A percentile compares a stretch with the other conserved stretches of the same genome.
Conservation (phyloP, 306 rosid genomes). For the Notholithocarpus densiflorus region DNA sequence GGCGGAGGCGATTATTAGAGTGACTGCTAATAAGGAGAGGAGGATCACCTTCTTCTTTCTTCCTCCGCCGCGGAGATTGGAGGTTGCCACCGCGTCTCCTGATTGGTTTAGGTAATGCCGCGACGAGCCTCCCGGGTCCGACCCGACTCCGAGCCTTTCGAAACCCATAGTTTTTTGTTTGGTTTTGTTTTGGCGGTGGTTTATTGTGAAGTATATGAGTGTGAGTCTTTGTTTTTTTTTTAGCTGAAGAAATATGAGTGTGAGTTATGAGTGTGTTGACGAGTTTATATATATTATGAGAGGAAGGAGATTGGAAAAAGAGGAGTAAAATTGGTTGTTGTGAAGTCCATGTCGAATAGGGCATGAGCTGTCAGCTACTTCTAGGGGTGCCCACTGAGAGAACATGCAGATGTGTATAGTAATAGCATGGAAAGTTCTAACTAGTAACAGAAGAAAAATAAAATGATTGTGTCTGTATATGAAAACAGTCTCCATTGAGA, state of each 20-base stretch:
- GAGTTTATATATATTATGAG: slow-evolving; percentile 1
- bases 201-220: no score
- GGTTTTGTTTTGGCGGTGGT: no score
- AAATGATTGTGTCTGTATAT: no score
- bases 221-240: background rate
- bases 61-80: background rate
- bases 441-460: no score
- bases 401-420: no score
- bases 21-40: slow-evolving; percentile 39
- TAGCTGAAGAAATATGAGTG: no score
- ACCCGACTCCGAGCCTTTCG: slow-evolving; percentile 36
- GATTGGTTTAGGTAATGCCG: background rate
- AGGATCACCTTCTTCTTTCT: slow-evolving; percentile 35
- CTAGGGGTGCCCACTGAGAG: slow-evolving; percentile 29
- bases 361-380: slow-evolving; percentile 79
- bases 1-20: slow-evolving; percentile 52
- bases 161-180: slow-evolving; percentile 40
- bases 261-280: slow-evolving; percentile 18
- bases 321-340: slow-evolving; percentile 45
- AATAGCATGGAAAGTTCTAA: no score
- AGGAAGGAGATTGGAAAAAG: background rate
- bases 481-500: no score
- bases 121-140: slow-evolving; percentile 30
- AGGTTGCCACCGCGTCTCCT: background rate
- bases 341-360: slow-evolving; percentile 44